Percentiles rank a stretch among this genome's conserved stretches.
Evolutionary conservation across 805 yeast species (phyloP).

Genomic region (Candida chauliodis): DNA sequence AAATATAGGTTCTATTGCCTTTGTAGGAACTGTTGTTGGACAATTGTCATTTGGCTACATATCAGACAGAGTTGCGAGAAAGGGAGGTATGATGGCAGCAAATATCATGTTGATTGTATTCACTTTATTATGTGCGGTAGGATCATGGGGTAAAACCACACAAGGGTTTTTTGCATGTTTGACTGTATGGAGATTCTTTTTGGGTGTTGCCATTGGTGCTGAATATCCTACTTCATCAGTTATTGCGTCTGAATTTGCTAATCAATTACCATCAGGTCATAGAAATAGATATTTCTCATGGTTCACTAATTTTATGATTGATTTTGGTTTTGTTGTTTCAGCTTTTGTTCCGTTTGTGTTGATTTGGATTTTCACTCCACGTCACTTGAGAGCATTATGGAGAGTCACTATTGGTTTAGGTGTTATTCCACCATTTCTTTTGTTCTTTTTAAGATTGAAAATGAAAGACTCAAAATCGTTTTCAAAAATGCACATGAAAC

Average conservation of each 20-base stretch:
- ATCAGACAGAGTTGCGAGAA: slow-evolving; percentile 79
- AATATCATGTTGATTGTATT: slow-evolving; percentile 72
- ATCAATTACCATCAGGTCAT: slow-evolving; percentile 69
- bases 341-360: slow-evolving; percentile 84
- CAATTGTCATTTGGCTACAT: slow-evolving; percentile 76
- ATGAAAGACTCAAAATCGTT: slow-evolving; percentile 73
- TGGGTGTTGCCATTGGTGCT: slow-evolving; percentile 92
- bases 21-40: slow-evolving; percentile 89
- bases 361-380: slow-evolving; percentile 72
- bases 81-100: slow-evolving; percentile 77
- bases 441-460: slow-evolving; percentile 73
- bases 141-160: slow-evolving; percentile 75
- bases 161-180: slow-evolving; percentile 80
- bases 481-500: slow-evolving; percentile 65
- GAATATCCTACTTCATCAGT: slow-evolving; percentile 94
- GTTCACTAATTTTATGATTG: slow-evolving; percentile 89
- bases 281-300: slow-evolving; percentile 87
- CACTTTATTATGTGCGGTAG: slow-evolving; percentile 75
- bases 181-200: slow-evolving; percentile 78
- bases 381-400: slow-evolving; percentile 83
- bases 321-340: slow-evolving; percentile 76
- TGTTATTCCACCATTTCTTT: slow-evolving; percentile 77
- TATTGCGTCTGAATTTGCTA: slow-evolving; percentile 89
- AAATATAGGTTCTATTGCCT: slow-evolving; percentile 83
- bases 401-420: slow-evolving; percentile 88